Conservation (phyloP, 129 eudicot genomes). For the Lactuca sativa region DNA sequence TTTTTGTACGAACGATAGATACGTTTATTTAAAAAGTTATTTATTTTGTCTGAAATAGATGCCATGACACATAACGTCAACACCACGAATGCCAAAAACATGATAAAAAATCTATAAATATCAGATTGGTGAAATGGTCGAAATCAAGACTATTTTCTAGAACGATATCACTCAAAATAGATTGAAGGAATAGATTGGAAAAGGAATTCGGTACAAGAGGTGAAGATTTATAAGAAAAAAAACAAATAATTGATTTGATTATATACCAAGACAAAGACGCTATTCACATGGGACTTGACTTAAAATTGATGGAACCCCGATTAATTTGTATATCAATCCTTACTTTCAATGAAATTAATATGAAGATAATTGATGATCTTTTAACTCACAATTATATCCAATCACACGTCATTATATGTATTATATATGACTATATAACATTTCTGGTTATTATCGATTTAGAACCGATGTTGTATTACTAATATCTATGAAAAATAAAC, state of each 20-base stretch:
- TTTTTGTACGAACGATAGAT: not conserved
- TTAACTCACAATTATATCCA: not conserved
- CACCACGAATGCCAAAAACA: constrained; percentile 4
- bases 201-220: constrained; percentile 22
- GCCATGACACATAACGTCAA: not conserved
- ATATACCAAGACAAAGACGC: constrained; percentile 34
- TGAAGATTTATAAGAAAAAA: constrained; percentile 20
- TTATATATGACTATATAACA: constrained; percentile 4
- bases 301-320: constrained; percentile 22
- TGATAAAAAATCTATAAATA: constrained; percentile 17
- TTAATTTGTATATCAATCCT: constrained; percentile 22
- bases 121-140: constrained; percentile 9
- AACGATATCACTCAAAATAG: constrained; percentile 15
- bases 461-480: not conserved
- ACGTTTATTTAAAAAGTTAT: not conserved
- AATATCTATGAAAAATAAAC: not conserved
- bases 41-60: not conserved
- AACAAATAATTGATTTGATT: constrained; percentile 37
- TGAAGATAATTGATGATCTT: not conserved
- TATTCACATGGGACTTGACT: constrained; percentile 38
- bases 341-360: not conserved
- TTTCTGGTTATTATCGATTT: constrained; percentile 21
- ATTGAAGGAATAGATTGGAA: constrained; percentile 25
- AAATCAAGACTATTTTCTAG: constrained; percentile 8
- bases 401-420: not conserved